These are phyloP conservation scores for Acacia melanoxylon DNA, from an alignment of 306 rosid species.

Conservation along the genomic window DNA sequence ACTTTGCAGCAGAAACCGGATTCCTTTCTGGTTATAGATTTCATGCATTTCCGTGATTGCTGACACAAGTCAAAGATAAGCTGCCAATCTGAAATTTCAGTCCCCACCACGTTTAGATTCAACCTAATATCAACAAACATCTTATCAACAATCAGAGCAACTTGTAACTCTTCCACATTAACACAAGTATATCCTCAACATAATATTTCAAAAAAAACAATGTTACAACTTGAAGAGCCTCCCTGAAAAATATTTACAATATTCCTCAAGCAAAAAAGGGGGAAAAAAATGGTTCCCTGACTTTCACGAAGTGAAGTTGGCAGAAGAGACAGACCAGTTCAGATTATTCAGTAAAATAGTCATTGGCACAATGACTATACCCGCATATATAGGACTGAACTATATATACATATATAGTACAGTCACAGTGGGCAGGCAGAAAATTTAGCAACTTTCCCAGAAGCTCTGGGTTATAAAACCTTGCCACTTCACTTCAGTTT, in stretches of 20 bases:
- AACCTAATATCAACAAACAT: not conserved
- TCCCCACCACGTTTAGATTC: not conserved
- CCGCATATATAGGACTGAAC: slow-evolving; percentile 46
- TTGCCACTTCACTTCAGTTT: slow-evolving; percentile 46
- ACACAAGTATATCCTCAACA: slow-evolving; percentile 18
- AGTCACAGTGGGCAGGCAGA: slow-evolving; percentile 29
- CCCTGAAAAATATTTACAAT: slow-evolving; percentile 36
- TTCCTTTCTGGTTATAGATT: slow-evolving; percentile 4
- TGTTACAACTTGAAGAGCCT: slow-evolving; percentile 10
- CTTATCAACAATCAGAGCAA: not conserved
- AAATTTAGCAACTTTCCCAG: slow-evolving; percentile 15
- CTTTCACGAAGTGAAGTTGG: slow-evolving; percentile 16
- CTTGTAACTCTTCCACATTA: not conserved
- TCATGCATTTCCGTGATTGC: slow-evolving; percentile 28
- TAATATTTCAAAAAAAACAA: not conserved
- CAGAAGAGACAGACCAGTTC: slow-evolving; percentile 31
- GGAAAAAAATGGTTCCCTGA: not conserved
- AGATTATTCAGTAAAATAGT: slow-evolving; percentile 43
- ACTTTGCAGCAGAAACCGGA: not conserved
- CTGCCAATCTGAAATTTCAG: slow-evolving; percentile 14
- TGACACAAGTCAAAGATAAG: slow-evolving; percentile 37
- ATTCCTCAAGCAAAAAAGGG: not conserved
- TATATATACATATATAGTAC: slow-evolving; percentile 12
- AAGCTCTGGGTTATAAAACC: slow-evolving; percentile 12
- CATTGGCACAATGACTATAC: slow-evolving; percentile 37